Evolutionary conservation across 306 rosid genomes (phyloP).

Genomic region (Ormosia semicastrata): DNA sequence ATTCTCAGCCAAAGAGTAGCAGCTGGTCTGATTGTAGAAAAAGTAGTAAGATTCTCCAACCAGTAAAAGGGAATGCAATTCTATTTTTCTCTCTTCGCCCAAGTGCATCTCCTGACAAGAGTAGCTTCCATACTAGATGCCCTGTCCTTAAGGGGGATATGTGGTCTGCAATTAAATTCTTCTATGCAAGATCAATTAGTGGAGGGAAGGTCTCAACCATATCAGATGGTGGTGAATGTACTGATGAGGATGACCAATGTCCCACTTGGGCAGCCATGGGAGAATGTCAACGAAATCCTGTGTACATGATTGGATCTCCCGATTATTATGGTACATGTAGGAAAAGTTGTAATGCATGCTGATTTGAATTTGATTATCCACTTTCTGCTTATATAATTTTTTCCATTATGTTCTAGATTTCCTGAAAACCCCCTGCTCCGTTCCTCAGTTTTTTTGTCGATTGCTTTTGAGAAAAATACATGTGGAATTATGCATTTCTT

Average conservation of each 20-base stretch:
- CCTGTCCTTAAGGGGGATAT: slow-evolving; percentile 69
- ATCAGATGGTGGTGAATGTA: slow-evolving; percentile 50
- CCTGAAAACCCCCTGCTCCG: neutral
- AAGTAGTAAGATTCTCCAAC: slow-evolving; percentile 43
- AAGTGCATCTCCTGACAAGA: slow-evolving; percentile 56
- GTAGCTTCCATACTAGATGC: slow-evolving; percentile 66
- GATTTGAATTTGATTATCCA: slow-evolving; percentile 16
- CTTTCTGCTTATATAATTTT: neutral
- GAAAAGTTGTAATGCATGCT: slow-evolving; percentile 78
- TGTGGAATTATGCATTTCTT: neutral
- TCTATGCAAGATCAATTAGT: slow-evolving; percentile 44
- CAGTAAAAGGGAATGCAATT: slow-evolving; percentile 76
- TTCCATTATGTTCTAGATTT: neutral
- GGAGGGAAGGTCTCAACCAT: slow-evolving; percentile 26
- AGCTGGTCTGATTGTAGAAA: slow-evolving; percentile 51
- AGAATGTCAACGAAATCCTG: slow-evolving; percentile 77
- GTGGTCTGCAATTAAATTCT: slow-evolving; percentile 71
- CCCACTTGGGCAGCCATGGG: slow-evolving; percentile 73
- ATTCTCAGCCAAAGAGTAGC: slow-evolving; percentile 46
- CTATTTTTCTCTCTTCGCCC: slow-evolving; percentile 65
- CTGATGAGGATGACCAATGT: slow-evolving; percentile 63
- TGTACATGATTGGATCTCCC: slow-evolving; percentile 84
- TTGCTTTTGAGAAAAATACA: neutral
- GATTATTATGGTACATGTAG: slow-evolving; percentile 95
- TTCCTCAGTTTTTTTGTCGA: neutral